A percentile compares a stretch with the other conserved stretches of the same genome.
Conservation (phyloP, 2,329 filamentous ascomycete genomes). For the Plectosphaerella plurivora region DNA sequence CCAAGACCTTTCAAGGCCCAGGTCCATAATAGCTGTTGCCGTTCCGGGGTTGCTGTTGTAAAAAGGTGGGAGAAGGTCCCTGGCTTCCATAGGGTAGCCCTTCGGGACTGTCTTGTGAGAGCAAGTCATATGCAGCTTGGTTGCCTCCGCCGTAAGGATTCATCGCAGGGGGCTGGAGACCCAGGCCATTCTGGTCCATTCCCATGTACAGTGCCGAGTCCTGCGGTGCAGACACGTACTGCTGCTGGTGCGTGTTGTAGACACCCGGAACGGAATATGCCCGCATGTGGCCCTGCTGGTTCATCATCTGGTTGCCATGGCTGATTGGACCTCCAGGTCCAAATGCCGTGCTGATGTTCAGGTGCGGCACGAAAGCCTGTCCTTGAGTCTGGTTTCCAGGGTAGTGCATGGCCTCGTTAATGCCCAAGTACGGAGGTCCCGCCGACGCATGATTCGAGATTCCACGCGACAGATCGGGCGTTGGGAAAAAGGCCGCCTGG, state of each 20-base stretch:
- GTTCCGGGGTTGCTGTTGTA: too few species aligned
- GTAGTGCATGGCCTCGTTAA: background rate
- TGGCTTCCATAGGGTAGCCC: slow-evolving; percentile 1
- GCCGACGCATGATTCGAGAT: background rate
- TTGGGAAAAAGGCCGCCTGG: background rate
- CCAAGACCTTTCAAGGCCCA: too few species aligned
- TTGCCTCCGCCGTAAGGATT: slow-evolving; percentile 8
- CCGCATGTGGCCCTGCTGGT: too few species aligned
- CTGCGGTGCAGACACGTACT: slow-evolving; percentile 24
- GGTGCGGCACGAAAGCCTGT: background rate
- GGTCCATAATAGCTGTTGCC: too few species aligned
- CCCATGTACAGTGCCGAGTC: slow-evolving; percentile 31
- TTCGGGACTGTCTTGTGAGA: slow-evolving; percentile 22
- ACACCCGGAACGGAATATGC: too few species aligned
- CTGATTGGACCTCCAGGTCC: slow-evolving; percentile 16
- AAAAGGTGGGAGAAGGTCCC: too few species aligned
- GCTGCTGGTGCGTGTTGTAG: slow-evolving; percentile 17
- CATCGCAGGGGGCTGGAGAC: slow-evolving; percentile 22
- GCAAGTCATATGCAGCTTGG: slow-evolving; percentile 24
- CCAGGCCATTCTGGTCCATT: slow-evolving; percentile 27
- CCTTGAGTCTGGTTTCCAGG: background rate
- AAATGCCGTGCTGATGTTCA: slow-evolving; percentile 22
- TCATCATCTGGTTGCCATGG: too few species aligned
- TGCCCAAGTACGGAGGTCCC: background rate
- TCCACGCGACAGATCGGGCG: background rate